Evolutionary conservation across 2,329 filamentous ascomycete genomes (phyloP).

Genomic region (Aspergillus sclerotialis): DNA sequence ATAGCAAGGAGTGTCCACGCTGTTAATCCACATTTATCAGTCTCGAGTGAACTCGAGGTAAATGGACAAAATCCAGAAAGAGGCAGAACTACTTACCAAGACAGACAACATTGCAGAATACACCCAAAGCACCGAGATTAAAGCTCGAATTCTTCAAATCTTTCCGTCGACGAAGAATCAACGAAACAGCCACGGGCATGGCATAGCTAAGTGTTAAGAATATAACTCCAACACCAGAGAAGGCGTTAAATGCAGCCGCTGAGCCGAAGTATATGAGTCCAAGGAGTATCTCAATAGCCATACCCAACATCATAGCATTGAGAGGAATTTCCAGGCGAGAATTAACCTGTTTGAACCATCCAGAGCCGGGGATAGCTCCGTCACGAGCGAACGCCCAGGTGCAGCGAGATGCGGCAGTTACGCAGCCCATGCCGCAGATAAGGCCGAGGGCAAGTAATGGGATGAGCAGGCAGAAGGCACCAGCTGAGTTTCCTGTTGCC

Average conservation of each 20-base stretch:
- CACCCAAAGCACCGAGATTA: conserved; percentile 56
- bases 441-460: conserved; percentile 62
- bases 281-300: conserved; percentile 59
- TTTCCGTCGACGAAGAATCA: conserved; percentile 49
- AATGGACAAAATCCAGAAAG: not conserved
- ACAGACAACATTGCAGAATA: conserved; percentile 57
- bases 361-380: conserved; percentile 60
- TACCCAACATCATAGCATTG: conserved; percentile 58
- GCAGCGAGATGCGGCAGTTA: conserved; percentile 63
- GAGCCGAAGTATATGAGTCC: conserved; percentile 71
- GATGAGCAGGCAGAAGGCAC: conserved; percentile 69
- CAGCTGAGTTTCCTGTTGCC: conserved; percentile 60
- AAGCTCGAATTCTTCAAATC: conserved; percentile 43
- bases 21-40: not conserved
- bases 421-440: conserved; percentile 61
- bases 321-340: conserved; percentile 59
- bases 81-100: conserved; percentile 47
- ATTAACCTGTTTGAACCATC: conserved; percentile 57
- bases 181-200: conserved; percentile 56
- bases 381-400: conserved; percentile 67
- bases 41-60: no score
- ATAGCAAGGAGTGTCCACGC: conserved; percentile 59
- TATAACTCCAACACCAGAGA: conserved; percentile 69
- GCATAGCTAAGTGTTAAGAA: conserved; percentile 63
- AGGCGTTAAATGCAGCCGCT: conserved; percentile 66